Evolutionary conservation across 2,329 filamentous ascomycete genomes (phyloP).

Genomic region (Dactylellina drechsleri): DNA sequence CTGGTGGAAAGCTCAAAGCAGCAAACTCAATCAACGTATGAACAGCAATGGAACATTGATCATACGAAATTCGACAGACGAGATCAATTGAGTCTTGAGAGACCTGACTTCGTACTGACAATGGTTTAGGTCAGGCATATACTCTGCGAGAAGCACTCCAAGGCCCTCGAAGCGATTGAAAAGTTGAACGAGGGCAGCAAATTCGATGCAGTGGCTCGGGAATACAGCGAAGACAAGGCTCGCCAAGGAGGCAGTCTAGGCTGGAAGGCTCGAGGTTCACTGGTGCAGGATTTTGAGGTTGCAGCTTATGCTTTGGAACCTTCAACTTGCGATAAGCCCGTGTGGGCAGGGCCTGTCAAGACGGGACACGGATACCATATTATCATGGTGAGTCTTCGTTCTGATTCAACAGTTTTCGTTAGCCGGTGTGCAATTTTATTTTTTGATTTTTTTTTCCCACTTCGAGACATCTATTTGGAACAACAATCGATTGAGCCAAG

Average conservation of each 20-base stretch:
- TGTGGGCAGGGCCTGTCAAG: slow-evolving; percentile 57
- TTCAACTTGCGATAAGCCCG: slow-evolving; percentile 57
- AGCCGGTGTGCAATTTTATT: no score
- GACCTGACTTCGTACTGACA: neutral
- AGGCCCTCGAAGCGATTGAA: slow-evolving; percentile 56
- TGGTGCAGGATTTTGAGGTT: slow-evolving; percentile 57
- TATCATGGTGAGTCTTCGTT: slow-evolving; percentile 42
- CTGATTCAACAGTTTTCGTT: no score
- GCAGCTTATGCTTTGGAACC: slow-evolving; percentile 57
- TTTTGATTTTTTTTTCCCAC: neutral
- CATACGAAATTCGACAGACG: neutral
- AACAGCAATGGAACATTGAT: neutral
- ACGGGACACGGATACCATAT: slow-evolving; percentile 57
- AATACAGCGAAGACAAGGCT: slow-evolving; percentile 58
- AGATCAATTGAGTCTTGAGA: no score
- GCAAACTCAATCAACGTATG: slow-evolving; percentile 57
- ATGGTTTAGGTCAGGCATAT: slow-evolving; percentile 56
- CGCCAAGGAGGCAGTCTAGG: slow-evolving; percentile 58
- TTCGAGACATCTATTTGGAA: slow-evolving; percentile 5
- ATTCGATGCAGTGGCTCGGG: slow-evolving; percentile 58
- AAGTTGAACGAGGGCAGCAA: slow-evolving; percentile 57
- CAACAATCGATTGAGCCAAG: neutral
- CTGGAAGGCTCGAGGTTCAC: slow-evolving; percentile 57
- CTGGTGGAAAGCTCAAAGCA: slow-evolving; percentile 56
- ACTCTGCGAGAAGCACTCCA: slow-evolving; percentile 58